phyloP scores from a whole-genome alignment of 2,329 filamentous ascomycete species.

The Fusarium phyllophilum region DNA sequence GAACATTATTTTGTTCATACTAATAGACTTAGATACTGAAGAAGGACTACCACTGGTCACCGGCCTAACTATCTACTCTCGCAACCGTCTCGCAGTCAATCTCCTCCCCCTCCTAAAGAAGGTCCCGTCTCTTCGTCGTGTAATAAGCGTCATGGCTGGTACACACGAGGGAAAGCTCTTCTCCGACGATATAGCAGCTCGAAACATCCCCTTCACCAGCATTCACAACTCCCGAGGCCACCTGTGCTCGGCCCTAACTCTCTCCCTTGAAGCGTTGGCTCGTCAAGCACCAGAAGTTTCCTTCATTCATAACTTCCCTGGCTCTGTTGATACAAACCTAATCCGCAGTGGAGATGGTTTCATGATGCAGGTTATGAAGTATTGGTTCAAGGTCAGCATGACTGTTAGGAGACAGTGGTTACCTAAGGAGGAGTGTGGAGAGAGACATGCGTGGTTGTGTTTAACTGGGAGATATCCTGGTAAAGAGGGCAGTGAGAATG shows the following conservation, averaged over 20 bases:
- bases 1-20: background rate
- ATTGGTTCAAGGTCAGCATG: slow-evolving; percentile 16
- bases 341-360: slow-evolving; percentile 35
- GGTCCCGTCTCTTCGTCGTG: slow-evolving; percentile 29
- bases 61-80: slow-evolving; percentile 65
- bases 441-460: slow-evolving; percentile 42
- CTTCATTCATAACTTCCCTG: slow-evolving; percentile 47
- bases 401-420: slow-evolving; percentile 21
- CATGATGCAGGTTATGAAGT: slow-evolving; percentile 30
- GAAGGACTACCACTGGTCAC: slow-evolving; percentile 66
- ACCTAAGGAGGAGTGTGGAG: slow-evolving; percentile 35
- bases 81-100: slow-evolving; percentile 65
- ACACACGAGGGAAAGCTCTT: slow-evolving; percentile 32
- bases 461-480: slow-evolving; percentile 33
- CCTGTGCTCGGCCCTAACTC: slow-evolving; percentile 36
- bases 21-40: slow-evolving; percentile 56
- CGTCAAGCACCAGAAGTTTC: slow-evolving; percentile 37
- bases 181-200: slow-evolving; percentile 37
- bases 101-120: slow-evolving; percentile 63
- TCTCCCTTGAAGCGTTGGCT: slow-evolving; percentile 41
- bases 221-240: slow-evolving; percentile 36
- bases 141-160: slow-evolving; percentile 43
- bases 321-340: slow-evolving; percentile 42
- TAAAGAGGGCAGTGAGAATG: background rate
- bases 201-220: slow-evolving; percentile 32